phyloP scores from a whole-genome alignment of 2,329 filamentous ascomycete genomes.

The Pseudopithomyces maydicus region DNA sequence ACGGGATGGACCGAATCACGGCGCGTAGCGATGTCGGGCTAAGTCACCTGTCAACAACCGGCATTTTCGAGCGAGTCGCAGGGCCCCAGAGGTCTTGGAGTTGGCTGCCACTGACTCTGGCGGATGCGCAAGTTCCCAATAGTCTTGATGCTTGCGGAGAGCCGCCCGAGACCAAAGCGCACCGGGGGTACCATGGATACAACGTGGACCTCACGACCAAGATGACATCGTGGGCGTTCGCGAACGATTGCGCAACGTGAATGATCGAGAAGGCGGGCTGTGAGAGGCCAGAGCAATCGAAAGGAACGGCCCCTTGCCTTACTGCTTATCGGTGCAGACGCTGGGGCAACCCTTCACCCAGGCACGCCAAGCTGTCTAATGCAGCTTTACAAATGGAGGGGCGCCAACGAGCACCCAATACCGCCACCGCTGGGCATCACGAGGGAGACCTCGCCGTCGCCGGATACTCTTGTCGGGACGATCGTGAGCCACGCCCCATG shows the following conservation, averaged over 20 bases:
- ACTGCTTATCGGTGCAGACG: conserved; percentile 28
- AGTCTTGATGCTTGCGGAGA: background rate
- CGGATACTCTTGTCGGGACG: background rate
- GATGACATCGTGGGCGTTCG: background rate
- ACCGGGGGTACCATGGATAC: background rate
- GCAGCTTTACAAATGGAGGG: conserved; percentile 1
- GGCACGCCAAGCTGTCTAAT: conserved; percentile 20
- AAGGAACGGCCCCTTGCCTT: conserved; percentile 18
- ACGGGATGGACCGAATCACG: conserved; percentile 39
- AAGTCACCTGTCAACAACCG: conserved; percentile 17
- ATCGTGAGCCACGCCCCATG: background rate
- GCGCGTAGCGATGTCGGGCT: conserved; percentile 34
- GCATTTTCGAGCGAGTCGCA: conserved; percentile 1
- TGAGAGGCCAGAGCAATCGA: conserved; percentile 15
- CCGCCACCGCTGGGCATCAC: conserved; percentile 4
- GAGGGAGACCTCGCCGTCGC: background rate
- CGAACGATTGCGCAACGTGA: background rate
- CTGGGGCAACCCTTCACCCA: conserved; percentile 6
- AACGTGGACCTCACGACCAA: background rate
- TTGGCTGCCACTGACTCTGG: background rate
- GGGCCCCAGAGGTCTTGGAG: conserved; percentile 2
- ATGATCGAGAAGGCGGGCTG: conserved; percentile 11
- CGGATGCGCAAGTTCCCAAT: background rate
- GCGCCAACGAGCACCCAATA: conserved; percentile 8
- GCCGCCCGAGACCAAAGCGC: background rate